A percentile compares a stretch with the other conserved stretches of the same genome.
Conservation (phyloP, 495 filamentous ascomycete genomes). For the Penicillium steckii region DNA sequence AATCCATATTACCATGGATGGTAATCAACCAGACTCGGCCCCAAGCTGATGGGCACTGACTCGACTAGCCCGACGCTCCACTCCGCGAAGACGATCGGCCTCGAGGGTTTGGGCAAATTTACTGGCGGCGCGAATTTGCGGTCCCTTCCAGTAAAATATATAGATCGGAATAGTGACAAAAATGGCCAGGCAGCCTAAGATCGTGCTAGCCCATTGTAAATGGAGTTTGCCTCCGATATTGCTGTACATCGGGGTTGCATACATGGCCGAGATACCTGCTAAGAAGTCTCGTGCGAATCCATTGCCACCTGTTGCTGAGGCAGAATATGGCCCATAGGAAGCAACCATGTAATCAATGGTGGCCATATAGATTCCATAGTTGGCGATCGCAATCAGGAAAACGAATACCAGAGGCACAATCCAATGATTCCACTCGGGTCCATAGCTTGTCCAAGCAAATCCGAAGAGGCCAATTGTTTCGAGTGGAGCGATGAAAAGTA, state of each 20-base stretch:
- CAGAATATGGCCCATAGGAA: slow-evolving; percentile 72
- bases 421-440: slow-evolving; percentile 61
- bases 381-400: slow-evolving; percentile 62
- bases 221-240: slow-evolving; percentile 31
- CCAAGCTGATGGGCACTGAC: slow-evolving; percentile 7
- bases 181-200: neutral
- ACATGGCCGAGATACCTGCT: slow-evolving; percentile 48
- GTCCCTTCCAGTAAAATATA: neutral
- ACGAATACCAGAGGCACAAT: slow-evolving; percentile 61
- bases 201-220: slow-evolving; percentile 34
- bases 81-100: slow-evolving; percentile 8
- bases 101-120: slow-evolving; percentile 29
- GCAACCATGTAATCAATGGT: slow-evolving; percentile 85
- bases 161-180: neutral
- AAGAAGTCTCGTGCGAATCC: slow-evolving; percentile 52
- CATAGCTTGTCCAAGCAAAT: slow-evolving; percentile 65
- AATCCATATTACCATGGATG: neutral
- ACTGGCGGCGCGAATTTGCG: neutral
- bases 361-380: slow-evolving; percentile 74
- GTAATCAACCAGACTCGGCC: slow-evolving; percentile 1
- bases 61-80: slow-evolving; percentile 19
- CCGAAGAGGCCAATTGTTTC: slow-evolving; percentile 66
- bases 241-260: slow-evolving; percentile 41
- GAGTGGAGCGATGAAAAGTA: slow-evolving; percentile 60
- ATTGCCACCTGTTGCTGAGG: slow-evolving; percentile 75